Conservation (phyloP, 2,329 filamentous ascomycete species). For the Penicillium sumatraense region DNA sequence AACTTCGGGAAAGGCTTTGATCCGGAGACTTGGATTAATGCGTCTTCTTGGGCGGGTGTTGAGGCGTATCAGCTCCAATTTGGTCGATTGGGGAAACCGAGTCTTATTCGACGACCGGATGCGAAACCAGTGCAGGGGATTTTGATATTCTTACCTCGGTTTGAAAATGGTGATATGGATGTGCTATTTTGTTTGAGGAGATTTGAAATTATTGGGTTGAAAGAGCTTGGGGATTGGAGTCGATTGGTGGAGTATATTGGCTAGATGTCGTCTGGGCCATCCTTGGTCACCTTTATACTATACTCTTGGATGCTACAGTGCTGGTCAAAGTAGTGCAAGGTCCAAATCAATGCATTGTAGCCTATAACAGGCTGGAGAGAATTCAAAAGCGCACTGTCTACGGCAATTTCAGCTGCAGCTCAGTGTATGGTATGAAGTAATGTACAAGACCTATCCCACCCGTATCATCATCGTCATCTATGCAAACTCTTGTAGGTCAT, state of each 20-base stretch:
- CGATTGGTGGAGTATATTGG: constrained; percentile 22
- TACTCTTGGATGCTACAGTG: too few relatives aligned
- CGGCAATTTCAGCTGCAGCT: constrained; percentile 7
- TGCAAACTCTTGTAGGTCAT: constrained; percentile 27
- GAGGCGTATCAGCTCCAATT: constrained; percentile 8
- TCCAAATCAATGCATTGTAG: neutral
- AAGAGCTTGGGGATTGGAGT: constrained; percentile 14
- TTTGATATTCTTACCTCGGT: constrained; percentile 19
- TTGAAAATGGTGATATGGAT: constrained; percentile 19
- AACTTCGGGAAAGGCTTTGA: constrained; percentile 23
- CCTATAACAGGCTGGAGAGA: neutral
- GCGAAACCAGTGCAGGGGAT: constrained; percentile 18
- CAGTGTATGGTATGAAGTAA: constrained; percentile 29
- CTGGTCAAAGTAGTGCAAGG: neutral
- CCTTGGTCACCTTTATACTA: too few relatives aligned
- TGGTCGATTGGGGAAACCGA: constrained; percentile 20
- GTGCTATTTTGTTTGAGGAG: constrained; percentile 22
- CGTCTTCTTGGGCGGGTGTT: constrained; percentile 15
- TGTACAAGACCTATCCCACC: constrained; percentile 28
- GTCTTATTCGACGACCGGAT: neutral
- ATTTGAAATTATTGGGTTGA: constrained; percentile 13
- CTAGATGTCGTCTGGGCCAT: too few relatives aligned
- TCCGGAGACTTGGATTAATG: constrained; percentile 20
- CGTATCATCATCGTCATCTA: constrained; percentile 32
- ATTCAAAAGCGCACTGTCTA: constrained; percentile 3